Evolutionary conservation across 2,329 filamentous ascomycete genomes (phyloP).

Genomic region (Penicillium hordei): DNA sequence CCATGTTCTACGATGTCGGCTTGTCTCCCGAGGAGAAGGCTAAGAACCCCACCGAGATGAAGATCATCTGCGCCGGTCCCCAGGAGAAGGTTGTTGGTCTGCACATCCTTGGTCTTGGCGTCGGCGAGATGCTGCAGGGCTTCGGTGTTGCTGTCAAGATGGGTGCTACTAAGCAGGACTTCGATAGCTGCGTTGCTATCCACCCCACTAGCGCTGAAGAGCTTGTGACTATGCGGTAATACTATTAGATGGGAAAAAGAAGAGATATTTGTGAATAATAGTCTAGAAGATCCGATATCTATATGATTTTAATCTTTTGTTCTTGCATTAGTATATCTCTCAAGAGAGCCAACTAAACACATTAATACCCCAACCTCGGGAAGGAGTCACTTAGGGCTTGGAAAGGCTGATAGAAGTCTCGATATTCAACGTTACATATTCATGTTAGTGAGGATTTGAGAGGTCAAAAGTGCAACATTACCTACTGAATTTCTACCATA

Average conservation of each 20-base stretch:
- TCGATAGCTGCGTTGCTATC: slow-evolving; percentile 73
- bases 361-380: neutral
- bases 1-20: slow-evolving; percentile 50
- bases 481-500: neutral
- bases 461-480: neutral
- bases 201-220: slow-evolving; percentile 77
- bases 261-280: slow-evolving; percentile 1
- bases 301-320: neutral
- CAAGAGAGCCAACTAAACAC: too few species aligned
- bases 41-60: slow-evolving; percentile 53
- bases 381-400: neutral
- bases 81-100: slow-evolving; percentile 54
- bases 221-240: slow-evolving; percentile 56
- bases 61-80: slow-evolving; percentile 50
- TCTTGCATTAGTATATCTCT: too few species aligned
- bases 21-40: slow-evolving; percentile 50
- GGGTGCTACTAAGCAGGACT: slow-evolving; percentile 75
- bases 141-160: slow-evolving; percentile 77
- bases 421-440: too few species aligned
- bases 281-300: neutral
- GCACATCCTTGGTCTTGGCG: slow-evolving; percentile 50
- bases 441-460: neutral
- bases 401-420: neutral
- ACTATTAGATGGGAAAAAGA: slow-evolving; percentile 3
- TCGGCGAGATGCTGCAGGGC: slow-evolving; percentile 69